Evolutionary conservation across 2,329 filamentous ascomycete genomes (phyloP).

Genomic region (Dichotomopilus funicola): DNA sequence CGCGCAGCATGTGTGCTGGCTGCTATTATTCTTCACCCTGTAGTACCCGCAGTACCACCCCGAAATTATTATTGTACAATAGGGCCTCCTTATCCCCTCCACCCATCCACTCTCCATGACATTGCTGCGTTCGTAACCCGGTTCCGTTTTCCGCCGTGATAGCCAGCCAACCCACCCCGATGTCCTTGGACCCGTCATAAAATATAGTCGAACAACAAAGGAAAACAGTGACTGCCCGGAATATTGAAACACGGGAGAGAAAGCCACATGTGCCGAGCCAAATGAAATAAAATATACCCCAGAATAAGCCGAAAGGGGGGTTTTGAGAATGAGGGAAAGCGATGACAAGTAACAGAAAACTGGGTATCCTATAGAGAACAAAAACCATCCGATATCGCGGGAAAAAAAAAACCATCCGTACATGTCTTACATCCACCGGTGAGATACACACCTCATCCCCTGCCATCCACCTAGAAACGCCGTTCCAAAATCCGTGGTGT

Average conservation of each 20-base stretch:
- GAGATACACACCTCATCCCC: not conserved
- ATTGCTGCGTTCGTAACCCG: too few relatives aligned
- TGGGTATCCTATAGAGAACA: slow-evolving; percentile 8
- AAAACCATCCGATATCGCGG: slow-evolving; percentile 2
- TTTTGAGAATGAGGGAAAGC: not conserved
- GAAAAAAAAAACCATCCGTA: too few relatives aligned
- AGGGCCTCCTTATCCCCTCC: too few relatives aligned
- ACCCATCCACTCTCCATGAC: too few relatives aligned
- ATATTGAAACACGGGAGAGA: not conserved
- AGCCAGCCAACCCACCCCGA: too few relatives aligned
- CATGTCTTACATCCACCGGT: not conserved
- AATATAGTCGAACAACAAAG: not conserved
- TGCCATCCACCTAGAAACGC: not conserved
- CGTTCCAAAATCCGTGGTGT: not conserved
- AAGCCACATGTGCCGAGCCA: not conserved
- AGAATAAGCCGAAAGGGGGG: not conserved
- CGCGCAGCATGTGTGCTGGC: too few relatives aligned
- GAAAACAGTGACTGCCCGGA: not conserved
- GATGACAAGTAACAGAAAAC: not conserved
- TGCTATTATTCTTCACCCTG: too few relatives aligned
- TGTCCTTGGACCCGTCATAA: too few relatives aligned
- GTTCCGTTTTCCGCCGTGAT: too few relatives aligned
- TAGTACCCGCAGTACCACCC: too few relatives aligned
- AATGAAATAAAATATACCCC: not conserved
- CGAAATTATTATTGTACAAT: too few relatives aligned